phyloP scores from a whole-genome alignment of 164 flowering plant species.

The Sextonia rubra region DNA sequence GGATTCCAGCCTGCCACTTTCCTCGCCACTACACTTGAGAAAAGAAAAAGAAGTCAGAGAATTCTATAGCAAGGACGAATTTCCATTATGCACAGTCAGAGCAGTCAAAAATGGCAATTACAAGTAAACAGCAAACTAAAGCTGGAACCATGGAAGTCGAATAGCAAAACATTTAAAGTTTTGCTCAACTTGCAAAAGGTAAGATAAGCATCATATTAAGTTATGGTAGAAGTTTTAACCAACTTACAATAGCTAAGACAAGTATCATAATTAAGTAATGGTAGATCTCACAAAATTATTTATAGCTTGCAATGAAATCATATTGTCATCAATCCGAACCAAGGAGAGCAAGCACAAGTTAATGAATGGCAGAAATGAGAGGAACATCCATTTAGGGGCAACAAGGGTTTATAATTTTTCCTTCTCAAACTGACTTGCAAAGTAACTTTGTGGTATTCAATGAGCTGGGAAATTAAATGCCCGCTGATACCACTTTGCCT shows the following conservation, averaged over 20 bases:
- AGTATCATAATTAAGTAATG: background rate
- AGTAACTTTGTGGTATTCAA: background rate
- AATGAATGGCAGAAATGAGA: background rate
- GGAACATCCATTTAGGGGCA: background rate
- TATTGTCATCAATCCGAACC: too few species aligned
- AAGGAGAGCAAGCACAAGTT: background rate
- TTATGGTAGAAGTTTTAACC: background rate
- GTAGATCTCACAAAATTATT: background rate
- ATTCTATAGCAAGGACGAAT: background rate
- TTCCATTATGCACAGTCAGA: background rate
- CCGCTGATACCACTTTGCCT: background rate
- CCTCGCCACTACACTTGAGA: constrained; percentile 80
- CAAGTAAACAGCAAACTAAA: background rate
- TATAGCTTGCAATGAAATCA: too few species aligned
- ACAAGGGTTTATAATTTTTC: background rate
- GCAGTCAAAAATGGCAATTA: background rate
- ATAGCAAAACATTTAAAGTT: too few species aligned
- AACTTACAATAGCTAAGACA: background rate
- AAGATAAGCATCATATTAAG: too few species aligned
- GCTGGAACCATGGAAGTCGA: too few species aligned
- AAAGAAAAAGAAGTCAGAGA: constrained; percentile 12
- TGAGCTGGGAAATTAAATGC: background rate
- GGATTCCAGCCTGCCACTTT: constrained; percentile 91
- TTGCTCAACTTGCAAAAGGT: too few species aligned
- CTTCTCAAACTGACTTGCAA: background rate